Percentiles rank a stretch among this genome's conserved stretches.
Evolutionary conservation across 2,329 filamentous ascomycete species (phyloP).

Genomic region (Ceratocystis destructans): DNA sequence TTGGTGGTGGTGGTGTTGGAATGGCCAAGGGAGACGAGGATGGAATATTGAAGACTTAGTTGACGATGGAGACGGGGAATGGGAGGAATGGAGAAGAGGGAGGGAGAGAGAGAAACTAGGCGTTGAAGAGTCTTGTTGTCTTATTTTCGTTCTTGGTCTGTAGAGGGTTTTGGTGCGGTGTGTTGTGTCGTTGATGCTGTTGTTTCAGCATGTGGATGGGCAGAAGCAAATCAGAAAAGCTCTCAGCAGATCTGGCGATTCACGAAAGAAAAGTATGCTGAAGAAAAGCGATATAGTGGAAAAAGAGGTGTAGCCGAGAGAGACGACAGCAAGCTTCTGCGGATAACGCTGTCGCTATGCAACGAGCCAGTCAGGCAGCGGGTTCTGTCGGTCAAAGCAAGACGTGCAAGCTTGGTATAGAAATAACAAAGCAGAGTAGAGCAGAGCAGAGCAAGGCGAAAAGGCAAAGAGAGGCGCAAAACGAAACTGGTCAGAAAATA

Average conservation of each 20-base stretch:
- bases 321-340: too few species aligned
- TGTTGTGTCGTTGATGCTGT: background rate
- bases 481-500: background rate
- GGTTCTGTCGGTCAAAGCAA: background rate
- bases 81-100: background rate
- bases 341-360: too few species aligned
- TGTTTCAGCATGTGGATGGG: background rate
- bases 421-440: background rate
- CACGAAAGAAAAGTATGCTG: too few species aligned
- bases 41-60: background rate
- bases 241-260: background rate
- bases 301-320: background rate
- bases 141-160: background rate
- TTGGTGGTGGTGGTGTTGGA: background rate
- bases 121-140: background rate
- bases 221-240: background rate
- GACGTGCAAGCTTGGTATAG: background rate
- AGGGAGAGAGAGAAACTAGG: background rate
- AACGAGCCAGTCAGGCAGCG: background rate
- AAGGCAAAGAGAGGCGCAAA: background rate
- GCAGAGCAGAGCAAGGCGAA: background rate
- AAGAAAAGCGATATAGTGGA: background rate
- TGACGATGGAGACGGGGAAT: too few species aligned
- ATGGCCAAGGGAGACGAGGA: background rate
- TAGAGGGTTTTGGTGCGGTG: background rate